Conservation (phyloP, 305 asterid species). For the Rubia tinctorum region DNA sequence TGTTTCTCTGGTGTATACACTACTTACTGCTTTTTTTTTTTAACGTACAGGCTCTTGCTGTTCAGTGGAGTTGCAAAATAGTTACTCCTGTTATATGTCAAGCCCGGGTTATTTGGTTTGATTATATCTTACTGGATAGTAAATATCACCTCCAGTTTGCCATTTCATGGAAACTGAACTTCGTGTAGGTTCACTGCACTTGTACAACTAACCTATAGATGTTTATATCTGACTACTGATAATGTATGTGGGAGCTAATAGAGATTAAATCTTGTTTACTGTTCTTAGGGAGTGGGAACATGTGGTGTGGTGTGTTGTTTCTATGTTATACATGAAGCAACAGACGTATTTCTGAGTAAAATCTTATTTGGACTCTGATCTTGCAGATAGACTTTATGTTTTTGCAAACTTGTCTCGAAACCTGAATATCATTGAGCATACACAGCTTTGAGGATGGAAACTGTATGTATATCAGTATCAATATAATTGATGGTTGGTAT, state of each 20-base stretch:
- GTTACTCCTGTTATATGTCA: too few species aligned
- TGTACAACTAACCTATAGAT: not conserved
- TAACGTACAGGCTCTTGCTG: too few species aligned
- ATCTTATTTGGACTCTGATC: slow-evolving; percentile 22
- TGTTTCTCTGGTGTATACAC: too few species aligned
- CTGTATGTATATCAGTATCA: slow-evolving; percentile 46
- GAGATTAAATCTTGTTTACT: not conserved
- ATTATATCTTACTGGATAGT: too few species aligned
- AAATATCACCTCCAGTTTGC: not conserved
- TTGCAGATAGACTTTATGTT: slow-evolving; percentile 84
- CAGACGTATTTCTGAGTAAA: not conserved
- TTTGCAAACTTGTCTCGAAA: slow-evolving; percentile 79
- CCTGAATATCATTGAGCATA: slow-evolving; percentile 88
- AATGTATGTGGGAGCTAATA: not conserved
- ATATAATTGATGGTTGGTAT: too few species aligned
- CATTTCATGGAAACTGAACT: not conserved
- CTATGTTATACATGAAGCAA: not conserved
- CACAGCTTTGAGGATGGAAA: slow-evolving; percentile 86
- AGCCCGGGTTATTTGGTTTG: too few species aligned
- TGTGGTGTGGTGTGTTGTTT: not conserved
- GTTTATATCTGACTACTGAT: not conserved
- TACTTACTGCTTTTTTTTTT: too few species aligned
- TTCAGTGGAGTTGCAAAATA: too few species aligned
- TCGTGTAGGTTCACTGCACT: not conserved
- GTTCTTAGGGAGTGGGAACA: not conserved